A percentile compares a stretch with the other conserved stretches of the same genome.
Evolutionary conservation across 805 yeast species (phyloP).

Genomic region (Geotrichum ghanense): DNA sequence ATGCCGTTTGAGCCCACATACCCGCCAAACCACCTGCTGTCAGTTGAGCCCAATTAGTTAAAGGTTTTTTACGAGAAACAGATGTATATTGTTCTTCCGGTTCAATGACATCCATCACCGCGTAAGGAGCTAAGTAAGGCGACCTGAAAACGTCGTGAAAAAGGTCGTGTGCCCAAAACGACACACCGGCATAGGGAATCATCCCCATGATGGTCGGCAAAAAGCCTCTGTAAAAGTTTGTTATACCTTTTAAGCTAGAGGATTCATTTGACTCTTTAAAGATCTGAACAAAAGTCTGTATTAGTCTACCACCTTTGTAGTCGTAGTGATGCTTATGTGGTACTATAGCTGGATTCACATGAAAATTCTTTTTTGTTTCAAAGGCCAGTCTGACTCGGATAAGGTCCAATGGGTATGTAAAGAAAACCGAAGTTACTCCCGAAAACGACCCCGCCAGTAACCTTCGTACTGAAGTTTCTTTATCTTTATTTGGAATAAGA

Average conservation of each 20-base stretch:
- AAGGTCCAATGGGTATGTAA: slow-evolving; percentile 87
- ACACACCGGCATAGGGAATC: slow-evolving; percentile 97
- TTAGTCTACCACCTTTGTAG: slow-evolving; percentile 25
- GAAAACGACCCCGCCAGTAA: slow-evolving; percentile 82
- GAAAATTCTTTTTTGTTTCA: slow-evolving; percentile 41
- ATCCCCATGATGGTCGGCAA: slow-evolving; percentile 89
- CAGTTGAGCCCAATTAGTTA: slow-evolving; percentile 85
- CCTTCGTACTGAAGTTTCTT: slow-evolving; percentile 75
- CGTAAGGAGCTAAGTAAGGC: slow-evolving; percentile 37
- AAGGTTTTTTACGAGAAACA: slow-evolving; percentile 41
- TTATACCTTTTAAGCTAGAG: slow-evolving; percentile 21
- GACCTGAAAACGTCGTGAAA: slow-evolving; percentile 78
- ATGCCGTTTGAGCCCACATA: slow-evolving; percentile 87
- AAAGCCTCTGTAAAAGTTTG: slow-evolving; percentile 88
- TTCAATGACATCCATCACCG: slow-evolving; percentile 20
- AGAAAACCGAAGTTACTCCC: slow-evolving; percentile 76
- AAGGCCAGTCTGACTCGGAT: slow-evolving; percentile 87
- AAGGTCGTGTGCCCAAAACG: slow-evolving; percentile 87
- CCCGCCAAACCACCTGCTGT: slow-evolving; percentile 96
- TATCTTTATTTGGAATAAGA: slow-evolving; percentile 59
- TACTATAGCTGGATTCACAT: background rate
- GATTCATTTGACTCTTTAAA: slow-evolving; percentile 15
- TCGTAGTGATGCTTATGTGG: slow-evolving; percentile 11
- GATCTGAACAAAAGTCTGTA: slow-evolving; percentile 18
- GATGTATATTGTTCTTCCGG: slow-evolving; percentile 29